These are phyloP conservation scores for Solanum hybrid DNA, from an alignment of 305 asterid genomes.

Conservation along the genomic window DNA sequence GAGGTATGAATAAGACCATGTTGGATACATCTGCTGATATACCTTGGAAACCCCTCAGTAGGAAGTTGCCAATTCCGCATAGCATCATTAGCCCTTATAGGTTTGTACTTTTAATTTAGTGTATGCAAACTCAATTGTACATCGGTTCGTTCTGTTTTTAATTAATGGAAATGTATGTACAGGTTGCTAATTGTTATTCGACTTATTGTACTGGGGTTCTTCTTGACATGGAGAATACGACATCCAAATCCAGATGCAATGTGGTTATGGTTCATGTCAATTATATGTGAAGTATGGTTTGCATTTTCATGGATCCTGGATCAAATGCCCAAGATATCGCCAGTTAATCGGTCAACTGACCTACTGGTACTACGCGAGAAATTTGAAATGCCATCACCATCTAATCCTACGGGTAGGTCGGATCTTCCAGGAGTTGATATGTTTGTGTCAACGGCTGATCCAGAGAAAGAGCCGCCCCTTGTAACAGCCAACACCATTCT, in stretches of 20 bases:
- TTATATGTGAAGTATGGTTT: constrained; percentile 42
- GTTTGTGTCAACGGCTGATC: constrained; percentile 49
- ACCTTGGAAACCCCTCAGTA: constrained; percentile 50
- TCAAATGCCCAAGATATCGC: constrained; percentile 32
- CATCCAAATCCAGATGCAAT: constrained; percentile 38
- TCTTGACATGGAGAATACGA: constrained; percentile 34
- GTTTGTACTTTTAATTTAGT: background rate
- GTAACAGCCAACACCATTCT: constrained; percentile 46
- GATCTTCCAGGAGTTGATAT: constrained; percentile 47
- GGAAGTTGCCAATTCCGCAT: constrained; percentile 29
- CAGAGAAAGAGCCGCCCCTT: constrained; percentile 48
- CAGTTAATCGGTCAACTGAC: constrained; percentile 33
- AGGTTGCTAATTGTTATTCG: constrained; percentile 37
- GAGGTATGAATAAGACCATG: constrained; percentile 11
- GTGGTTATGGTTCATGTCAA: constrained; percentile 44
- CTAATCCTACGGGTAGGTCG: constrained; percentile 37
- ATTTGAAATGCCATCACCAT: constrained; percentile 33
- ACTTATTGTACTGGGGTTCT: constrained; percentile 23
- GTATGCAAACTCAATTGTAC: background rate
- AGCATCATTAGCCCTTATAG: constrained; percentile 47
- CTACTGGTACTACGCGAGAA: constrained; percentile 32
- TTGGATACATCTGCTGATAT: constrained; percentile 32
- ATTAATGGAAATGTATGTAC: background rate
- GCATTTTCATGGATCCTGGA: constrained; percentile 46
- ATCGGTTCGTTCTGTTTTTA: background rate